Evolutionary conservation across 2,329 filamentous ascomycete species (phyloP), one percentile per base, ranked within the genome.

Genomic region (Colletotrichum navitas): DNA sequence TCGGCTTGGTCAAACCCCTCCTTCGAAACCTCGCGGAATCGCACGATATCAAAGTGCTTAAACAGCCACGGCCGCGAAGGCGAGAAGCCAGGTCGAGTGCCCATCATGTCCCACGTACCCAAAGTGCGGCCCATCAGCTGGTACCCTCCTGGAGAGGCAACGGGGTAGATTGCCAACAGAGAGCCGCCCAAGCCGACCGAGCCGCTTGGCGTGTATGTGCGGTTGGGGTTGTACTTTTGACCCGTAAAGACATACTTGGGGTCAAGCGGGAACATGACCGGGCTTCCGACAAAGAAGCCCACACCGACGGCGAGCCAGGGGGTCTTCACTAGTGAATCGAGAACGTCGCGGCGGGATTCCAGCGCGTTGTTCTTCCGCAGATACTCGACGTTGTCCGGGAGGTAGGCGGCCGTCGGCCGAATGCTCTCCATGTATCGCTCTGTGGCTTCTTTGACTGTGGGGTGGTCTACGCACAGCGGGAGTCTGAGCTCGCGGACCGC

Each of bases 351-450:
- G 4, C 81, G 76, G 18, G 76, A 76, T 8, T 75, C 55, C 7
- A 83, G 76, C 0, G 77, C 82, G 63, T 84, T 84, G 62, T 79
- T 81, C 45, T 78, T 76, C 6, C 75, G 75, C 8, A 81, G 72
- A 66, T 89, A 91, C 1, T 86, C 83, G 47, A 91, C 81, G 58
- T 89, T 89, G 75, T 89, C 86, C 0, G 89, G 89, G 0, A 91
- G 80, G 71, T 90, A 91, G 0, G 86, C 83, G 1, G 89, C 89
- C 36, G 88, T 85, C 1, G 87, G 86, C 2, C 89, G 83, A 71
- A 89, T 87, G 4, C 87, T 90, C 36, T 86, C 85, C 80, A 88
- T 89, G 77, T 91, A 91, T 12, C 89, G 83, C 67, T 87, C 79
- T 0, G 86, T 84, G 0, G 87, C 87, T 63, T 86, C 84, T 29